Evolutionary conservation across 2,329 filamentous ascomycete species (phyloP).

Genomic region (Drechslera avenae): DNA sequence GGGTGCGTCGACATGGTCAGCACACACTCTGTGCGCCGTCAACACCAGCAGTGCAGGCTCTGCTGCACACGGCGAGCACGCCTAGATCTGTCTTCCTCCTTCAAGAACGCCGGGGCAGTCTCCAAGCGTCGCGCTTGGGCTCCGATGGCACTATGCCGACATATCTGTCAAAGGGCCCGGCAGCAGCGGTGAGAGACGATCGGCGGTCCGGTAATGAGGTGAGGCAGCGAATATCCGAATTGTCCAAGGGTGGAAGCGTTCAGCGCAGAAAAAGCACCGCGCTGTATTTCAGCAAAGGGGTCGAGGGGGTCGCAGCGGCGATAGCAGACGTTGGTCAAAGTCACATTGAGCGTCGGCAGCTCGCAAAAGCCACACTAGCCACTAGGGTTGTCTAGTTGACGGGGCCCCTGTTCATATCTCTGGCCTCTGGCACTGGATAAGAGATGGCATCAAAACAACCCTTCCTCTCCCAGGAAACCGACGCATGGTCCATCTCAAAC

Average conservation of each 20-base stretch:
- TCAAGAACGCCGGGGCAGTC: constrained; percentile 18
- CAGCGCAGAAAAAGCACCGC: constrained; percentile 11
- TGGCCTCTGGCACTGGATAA: constrained; percentile 11
- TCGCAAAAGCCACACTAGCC: constrained; percentile 24
- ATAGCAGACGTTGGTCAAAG: constrained; percentile 16
- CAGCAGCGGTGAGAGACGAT: constrained; percentile 21
- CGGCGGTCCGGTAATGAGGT: constrained; percentile 9
- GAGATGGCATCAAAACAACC: constrained; percentile 24
- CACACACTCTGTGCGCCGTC: constrained; percentile 6
- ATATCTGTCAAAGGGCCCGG: constrained; percentile 26
- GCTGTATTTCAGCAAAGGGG: constrained; percentile 8
- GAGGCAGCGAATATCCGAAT: not conserved
- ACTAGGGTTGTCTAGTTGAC: constrained; percentile 21
- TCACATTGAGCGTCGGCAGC: constrained; percentile 19
- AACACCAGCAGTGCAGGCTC: constrained; percentile 10
- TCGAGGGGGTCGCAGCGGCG: constrained; percentile 6
- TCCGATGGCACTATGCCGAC: constrained; percentile 33
- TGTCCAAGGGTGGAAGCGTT: constrained; percentile 1
- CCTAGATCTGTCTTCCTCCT: constrained; percentile 3
- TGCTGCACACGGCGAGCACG: not conserved
- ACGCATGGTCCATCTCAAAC: constrained; percentile 12
- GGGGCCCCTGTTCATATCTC: constrained; percentile 15
- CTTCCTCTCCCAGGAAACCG: constrained; percentile 23
- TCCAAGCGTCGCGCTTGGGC: constrained; percentile 39
- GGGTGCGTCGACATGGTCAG: constrained; percentile 27